Base-by-base conservation (phyloP, 306 rosid species). In the Lathyrus tuberosus region DNA sequence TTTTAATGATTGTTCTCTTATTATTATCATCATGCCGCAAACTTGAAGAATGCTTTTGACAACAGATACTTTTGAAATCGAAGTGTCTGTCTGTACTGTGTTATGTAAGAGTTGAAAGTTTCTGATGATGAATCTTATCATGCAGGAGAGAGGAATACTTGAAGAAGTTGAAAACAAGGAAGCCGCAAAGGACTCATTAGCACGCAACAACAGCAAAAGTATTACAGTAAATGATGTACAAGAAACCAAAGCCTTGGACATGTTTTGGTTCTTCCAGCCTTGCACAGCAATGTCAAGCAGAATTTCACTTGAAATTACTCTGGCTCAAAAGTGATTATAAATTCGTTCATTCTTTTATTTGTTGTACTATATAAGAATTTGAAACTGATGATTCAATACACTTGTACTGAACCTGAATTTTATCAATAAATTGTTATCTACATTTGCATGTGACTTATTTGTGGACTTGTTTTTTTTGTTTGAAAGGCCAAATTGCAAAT, bases 211-310 rank as follows among this genome's bases (percentile, higher is more conserved):
- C 62, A 84, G 28, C 63, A 84, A 61, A 81, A 72, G 71, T 20
- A 72, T 8, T 38, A 56, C 86, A 60, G 51, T 70, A 16, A 85
- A 78, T 52, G 95, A 82, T 71, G 87, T 77, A 65, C 87, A 79
- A 83, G 95, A 90, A 81, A 79, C 88, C 60, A 87, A 77, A 81
- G 74, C 89, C 62, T 63, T 91, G 88, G 94, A 90, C 63, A 83
- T 94, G 72, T 83, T 94, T 72, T 94, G 98, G 98, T 93, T 93
- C 84, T 84, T 93, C 31, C 90, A 88, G 86, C 97, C 98, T 77
- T 92, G 98, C 93, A 89, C 96, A 92, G 86, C 96, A 48, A 69
- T 80, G 5, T 83, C 91, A 43, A 52, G 79, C 79, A 82, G 68
- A 80, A 67, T 10, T 2, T 74, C 41, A 35, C 40, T 71, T 33